Evolutionary conservation across 2,329 filamentous ascomycete species (phyloP), one percentile per base, ranked within the genome.

Genomic region (Alternaria dauci): DNA sequence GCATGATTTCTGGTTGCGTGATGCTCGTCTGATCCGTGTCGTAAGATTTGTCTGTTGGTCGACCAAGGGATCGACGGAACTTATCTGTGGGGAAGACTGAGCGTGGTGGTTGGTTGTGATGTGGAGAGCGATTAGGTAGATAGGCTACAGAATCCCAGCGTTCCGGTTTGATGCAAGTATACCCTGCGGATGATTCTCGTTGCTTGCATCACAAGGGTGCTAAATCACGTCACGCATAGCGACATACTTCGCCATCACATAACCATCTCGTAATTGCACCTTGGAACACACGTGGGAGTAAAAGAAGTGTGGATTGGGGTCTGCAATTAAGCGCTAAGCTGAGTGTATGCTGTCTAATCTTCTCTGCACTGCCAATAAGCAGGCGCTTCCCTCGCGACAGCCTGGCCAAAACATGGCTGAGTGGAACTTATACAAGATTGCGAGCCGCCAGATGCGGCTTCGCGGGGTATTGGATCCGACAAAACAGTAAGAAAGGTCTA

Each of bases 381-480:
- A 71, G 65, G 58, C 67, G 23, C 48, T 54, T 54, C 46, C 58
- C 65, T 58, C 62, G 50, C 62, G 61, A 42, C 66, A 50, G 51
- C 61, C 55, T 42, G 34, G 62, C 58, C 58, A 50, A 70, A 67
- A 63, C 67, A 68, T 62, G 58, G 46, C 65, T 61, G 69, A 68
- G 71, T 71, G 71, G 66, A 69, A 68, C 64, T 62, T 68, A 72
- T 76, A 77, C 75, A 77, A 67, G 67, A 71, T 68, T 73, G 73
- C 72, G 65, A 68, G 62, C 71, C 67, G 61, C 64, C 55, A 60
- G 28, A 38, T 65, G 65, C 48, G 58, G 65, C 72, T 70, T 66
- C 71, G 73, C 71, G 73, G 74, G 76, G 76, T 76, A 76, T 76
- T 70, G 68, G 71, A 67, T 71, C 67, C 65, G 66, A 71, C 69